Percentiles rank a stretch among this genome's conserved stretches.
Evolutionary conservation across 495 filamentous ascomycete species (phyloP).

Genomic region (Staphylotrichum tortipilum): DNA sequence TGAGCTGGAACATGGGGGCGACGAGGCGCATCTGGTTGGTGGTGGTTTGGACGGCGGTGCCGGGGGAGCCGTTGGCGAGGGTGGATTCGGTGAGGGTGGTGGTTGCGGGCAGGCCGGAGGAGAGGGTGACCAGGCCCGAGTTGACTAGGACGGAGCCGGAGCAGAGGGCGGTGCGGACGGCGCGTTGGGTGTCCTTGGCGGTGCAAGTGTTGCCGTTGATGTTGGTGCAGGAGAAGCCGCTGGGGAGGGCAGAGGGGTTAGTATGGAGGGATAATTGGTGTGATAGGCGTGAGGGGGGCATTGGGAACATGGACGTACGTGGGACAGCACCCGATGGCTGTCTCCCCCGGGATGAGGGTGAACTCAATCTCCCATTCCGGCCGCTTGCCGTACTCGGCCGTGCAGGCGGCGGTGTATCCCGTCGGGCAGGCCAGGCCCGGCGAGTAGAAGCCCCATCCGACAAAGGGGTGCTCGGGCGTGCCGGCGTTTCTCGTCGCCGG

Average conservation of each 20-base stretch:
- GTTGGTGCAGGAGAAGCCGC: not conserved
- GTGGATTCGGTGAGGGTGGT: too few relatives aligned
- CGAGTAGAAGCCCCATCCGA: constrained; percentile 20
- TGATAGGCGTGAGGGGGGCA: too few relatives aligned
- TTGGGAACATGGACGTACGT: not conserved
- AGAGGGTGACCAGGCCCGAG: not conserved
- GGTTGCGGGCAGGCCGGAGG: too few relatives aligned
- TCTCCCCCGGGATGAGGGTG: constrained; percentile 13
- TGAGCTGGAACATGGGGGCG: constrained; percentile 5
- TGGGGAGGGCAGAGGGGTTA: too few relatives aligned
- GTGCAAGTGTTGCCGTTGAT: constrained; percentile 2
- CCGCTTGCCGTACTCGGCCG: constrained; percentile 5
- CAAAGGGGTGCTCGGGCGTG: not conserved
- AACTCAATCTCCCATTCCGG: constrained; percentile 13
- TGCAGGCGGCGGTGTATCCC: constrained; percentile 17
- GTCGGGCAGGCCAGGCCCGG: constrained; percentile 17
- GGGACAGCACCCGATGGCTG: constrained; percentile 17
- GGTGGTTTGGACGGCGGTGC: not conserved
- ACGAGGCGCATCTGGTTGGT: not conserved
- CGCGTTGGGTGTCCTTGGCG: not conserved
- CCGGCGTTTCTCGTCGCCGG: not conserved
- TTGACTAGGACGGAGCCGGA: not conserved
- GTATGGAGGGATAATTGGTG: too few relatives aligned
- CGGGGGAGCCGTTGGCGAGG: too few relatives aligned
- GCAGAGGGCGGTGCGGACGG: not conserved